A percentile compares a stretch with the other conserved stretches of the same genome.
Evolutionary conservation across 805 yeast species (phyloP).

Genomic region (Metschnikowia baotianmanensis): DNA sequence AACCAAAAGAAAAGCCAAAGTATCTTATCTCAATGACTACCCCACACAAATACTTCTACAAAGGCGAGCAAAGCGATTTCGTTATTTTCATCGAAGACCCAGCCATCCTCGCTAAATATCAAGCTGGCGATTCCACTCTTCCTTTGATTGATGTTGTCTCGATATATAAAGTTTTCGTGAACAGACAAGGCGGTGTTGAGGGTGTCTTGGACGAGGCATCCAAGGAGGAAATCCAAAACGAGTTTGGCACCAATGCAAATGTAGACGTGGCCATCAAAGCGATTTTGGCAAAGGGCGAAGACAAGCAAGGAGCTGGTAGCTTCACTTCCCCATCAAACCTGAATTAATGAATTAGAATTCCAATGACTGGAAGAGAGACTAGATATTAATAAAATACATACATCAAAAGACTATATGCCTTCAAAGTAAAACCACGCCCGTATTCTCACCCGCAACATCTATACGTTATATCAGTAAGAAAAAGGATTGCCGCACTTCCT

Average conservation of each 20-base stretch:
- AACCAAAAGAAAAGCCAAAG: background rate
- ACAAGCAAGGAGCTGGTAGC: constrained; percentile 35
- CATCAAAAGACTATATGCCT: too few species aligned
- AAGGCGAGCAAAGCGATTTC: constrained; percentile 64
- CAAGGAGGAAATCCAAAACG: constrained; percentile 56
- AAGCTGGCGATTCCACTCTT: constrained; percentile 48
- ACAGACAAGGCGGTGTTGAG: constrained; percentile 63
- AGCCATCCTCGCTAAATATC: constrained; percentile 47
- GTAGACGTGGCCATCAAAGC: constrained; percentile 56
- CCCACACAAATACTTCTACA: constrained; percentile 57
- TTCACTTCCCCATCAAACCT: constrained; percentile 4
- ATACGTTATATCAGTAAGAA: too few species aligned
- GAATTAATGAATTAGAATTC: background rate
- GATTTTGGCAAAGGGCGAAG: constrained; percentile 60
- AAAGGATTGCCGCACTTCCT: too few species aligned
- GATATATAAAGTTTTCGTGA: constrained; percentile 61
- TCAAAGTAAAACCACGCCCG: too few species aligned
- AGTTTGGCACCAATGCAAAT: constrained; percentile 57
- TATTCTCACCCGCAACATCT: too few species aligned
- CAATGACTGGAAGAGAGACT: background rate
- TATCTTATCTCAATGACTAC: constrained; percentile 20
- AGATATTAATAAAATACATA: background rate
- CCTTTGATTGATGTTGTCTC: constrained; percentile 65
- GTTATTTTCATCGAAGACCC: constrained; percentile 60
- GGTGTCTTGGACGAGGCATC: constrained; percentile 76